Evolutionary conservation across 1,284 basidiomycete species (phyloP), one percentile per base, ranked within the genome.

Genomic region (Tausonia pullulans): DNA sequence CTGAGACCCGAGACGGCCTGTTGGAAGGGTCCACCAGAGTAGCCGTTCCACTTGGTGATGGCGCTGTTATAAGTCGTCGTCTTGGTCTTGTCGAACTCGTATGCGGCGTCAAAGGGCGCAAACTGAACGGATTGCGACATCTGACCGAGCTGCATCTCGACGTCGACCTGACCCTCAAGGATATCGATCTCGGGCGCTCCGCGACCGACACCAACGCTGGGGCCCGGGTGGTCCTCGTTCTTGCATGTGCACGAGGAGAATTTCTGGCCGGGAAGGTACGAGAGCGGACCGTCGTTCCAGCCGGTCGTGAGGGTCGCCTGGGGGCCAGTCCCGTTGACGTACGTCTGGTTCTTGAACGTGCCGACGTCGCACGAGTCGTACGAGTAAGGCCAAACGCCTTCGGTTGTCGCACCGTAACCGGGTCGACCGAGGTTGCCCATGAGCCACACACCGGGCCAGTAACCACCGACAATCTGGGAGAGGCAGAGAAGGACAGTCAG

Each of bases 51-150:
- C 64, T 85, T 77, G 2, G 82, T 81, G 27, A 84, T 81, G 16
- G 77, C 63, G 3, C 68, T 55, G 61, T 78, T 72, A 69, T 72
- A 73, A 5, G 71, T 70, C 2, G 62, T 64, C 40, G 67, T 64
- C n/a, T 62, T 67, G 5, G 80, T 71, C 27, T 79, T 77, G 70
- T 84, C 81, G 71, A 82, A 86, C 65, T 82, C 69, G 74, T 88
- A 90, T 62, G 80, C 71, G 68, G 81, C 80, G 75, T 90, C 85
- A 76, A 86, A 93, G 10, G 88, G 88, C n/a, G 88, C 89, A 56
- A 81, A 76, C 75, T 93, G 90, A 69, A 81, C 81, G 67, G 85
- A 87, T 75, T 92, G 90, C 3, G 89, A 91, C 2, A 85, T 86
- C 69, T 85, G 76, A 58, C 85, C 85, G 48, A 74, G 69, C 61